Conservation (phyloP, 495 filamentous ascomycete species). For the Talaromyces thailandensis region DNA sequence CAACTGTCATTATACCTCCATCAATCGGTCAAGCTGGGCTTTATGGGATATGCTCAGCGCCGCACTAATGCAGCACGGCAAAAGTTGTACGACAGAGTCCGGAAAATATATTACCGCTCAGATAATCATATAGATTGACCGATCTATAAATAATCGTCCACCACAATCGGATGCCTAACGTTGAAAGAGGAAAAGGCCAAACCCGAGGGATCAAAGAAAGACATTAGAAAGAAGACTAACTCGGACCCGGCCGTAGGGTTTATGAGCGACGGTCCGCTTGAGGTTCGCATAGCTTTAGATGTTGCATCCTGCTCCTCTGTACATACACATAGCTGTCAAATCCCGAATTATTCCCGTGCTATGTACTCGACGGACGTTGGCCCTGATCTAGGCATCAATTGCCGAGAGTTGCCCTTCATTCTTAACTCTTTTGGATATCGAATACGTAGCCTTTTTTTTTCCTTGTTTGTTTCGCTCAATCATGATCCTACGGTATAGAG, state of each 20-base stretch:
- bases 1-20: neutral
- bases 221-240: neutral
- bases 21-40: no score
- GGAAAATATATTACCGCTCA: neutral
- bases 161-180: neutral
- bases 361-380: neutral
- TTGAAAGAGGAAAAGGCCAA: neutral
- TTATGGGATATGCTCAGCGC: neutral
- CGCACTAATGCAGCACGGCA: neutral
- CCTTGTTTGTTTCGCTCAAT: neutral
- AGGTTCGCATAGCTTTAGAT: neutral
- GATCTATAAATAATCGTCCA: neutral
- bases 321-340: neutral
- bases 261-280: neutral
- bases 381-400: neutral
- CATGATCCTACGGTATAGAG: neutral
- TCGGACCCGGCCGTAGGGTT: neutral
- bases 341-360: neutral
- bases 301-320: neutral
- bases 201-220: neutral
- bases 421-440: neutral
- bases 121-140: neutral
- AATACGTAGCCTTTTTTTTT: neutral
- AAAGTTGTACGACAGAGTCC: neutral
- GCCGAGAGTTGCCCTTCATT: neutral